These are phyloP conservation scores for Nepenthes mirabilis DNA, from an alignment of 148 eudicot genomes.

Conservation along the genomic window DNA sequence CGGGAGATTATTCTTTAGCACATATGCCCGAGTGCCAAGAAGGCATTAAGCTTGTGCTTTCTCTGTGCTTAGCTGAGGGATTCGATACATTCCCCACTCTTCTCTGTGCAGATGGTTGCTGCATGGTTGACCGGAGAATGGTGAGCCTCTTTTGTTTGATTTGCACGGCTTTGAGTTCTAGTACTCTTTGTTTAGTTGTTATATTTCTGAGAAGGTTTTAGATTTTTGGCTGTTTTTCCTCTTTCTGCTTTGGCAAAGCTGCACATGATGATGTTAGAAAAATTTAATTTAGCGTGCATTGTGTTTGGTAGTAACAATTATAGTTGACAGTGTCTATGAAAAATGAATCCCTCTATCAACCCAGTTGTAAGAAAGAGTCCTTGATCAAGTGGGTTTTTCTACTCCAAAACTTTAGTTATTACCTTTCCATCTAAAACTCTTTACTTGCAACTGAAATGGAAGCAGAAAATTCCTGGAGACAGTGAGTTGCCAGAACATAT, in stretches of 20 bases:
- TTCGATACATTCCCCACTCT: conserved; percentile 49
- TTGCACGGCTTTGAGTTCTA: not conserved
- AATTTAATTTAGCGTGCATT: no score
- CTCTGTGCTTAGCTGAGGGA: conserved; percentile 37
- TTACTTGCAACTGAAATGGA: no score
- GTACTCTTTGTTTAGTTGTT: not conserved
- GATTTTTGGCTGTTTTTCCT: not conserved
- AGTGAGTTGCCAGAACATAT: no score
- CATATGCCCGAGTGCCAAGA: conserved; percentile 32
- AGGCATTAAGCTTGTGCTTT: conserved; percentile 31
- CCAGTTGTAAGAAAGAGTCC: no score
- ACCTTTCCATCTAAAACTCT: no score
- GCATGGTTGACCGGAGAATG: conserved; percentile 46
- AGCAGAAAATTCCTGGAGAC: no score
- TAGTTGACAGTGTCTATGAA: no score
- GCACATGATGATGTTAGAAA: not conserved
- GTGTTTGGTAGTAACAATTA: no score
- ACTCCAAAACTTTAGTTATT: no score
- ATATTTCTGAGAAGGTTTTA: not conserved
- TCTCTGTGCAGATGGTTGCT: conserved; percentile 43
- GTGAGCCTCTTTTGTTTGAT: conserved; percentile 10
- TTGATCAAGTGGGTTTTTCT: no score
- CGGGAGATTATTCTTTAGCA: conserved; percentile 34
- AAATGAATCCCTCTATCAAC: no score
- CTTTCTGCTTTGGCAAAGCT: not conserved